A percentile compares a stretch with the other conserved stretches of the same genome.
Evolutionary conservation across 768 basidiomycete genomes (phyloP).

Genomic region (Plicaturopsis crispa): DNA sequence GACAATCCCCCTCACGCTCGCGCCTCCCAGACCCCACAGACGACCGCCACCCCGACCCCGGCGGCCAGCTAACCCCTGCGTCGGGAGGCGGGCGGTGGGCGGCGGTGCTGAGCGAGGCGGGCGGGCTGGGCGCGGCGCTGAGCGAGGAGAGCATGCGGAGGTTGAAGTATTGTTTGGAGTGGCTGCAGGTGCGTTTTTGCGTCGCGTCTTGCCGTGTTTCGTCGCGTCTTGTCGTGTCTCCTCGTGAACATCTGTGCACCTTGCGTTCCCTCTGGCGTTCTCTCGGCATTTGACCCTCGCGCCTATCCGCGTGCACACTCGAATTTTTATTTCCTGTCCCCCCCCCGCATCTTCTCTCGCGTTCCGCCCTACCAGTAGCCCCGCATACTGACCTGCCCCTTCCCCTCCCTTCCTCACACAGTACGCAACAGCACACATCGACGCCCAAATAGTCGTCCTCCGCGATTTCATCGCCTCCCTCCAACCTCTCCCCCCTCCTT

Average conservation of each 20-base stretch:
- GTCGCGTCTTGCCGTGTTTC: neutral
- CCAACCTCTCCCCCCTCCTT: conserved; percentile 11
- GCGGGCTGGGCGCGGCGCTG: conserved; percentile 79
- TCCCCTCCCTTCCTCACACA: no score
- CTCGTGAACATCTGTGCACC: neutral
- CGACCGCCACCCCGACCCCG: no score
- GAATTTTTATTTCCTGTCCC: no score
- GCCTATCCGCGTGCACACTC: no score
- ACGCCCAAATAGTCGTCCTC: conserved; percentile 77
- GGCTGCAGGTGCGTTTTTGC: conserved; percentile 62
- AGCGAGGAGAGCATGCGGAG: conserved; percentile 89
- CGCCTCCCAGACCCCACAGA: no score
- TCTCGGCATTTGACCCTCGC: no score
- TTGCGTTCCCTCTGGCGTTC: no score
- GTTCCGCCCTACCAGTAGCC: no score
- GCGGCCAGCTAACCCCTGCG: no score
- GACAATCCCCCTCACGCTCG: no score
- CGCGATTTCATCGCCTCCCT: conserved; percentile 77
- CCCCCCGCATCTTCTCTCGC: no score
- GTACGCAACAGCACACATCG: conserved; percentile 86
- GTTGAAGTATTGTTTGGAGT: conserved; percentile 79
- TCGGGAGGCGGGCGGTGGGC: conserved; percentile 91
- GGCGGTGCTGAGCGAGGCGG: conserved; percentile 76
- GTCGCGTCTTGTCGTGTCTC: neutral
- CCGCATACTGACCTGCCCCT: no score